A percentile compares a stretch with the other conserved stretches of the same genome.
Evolutionary conservation across 176 grass and related monocot species (phyloP).

Genomic region (Carex myosuroides): DNA sequence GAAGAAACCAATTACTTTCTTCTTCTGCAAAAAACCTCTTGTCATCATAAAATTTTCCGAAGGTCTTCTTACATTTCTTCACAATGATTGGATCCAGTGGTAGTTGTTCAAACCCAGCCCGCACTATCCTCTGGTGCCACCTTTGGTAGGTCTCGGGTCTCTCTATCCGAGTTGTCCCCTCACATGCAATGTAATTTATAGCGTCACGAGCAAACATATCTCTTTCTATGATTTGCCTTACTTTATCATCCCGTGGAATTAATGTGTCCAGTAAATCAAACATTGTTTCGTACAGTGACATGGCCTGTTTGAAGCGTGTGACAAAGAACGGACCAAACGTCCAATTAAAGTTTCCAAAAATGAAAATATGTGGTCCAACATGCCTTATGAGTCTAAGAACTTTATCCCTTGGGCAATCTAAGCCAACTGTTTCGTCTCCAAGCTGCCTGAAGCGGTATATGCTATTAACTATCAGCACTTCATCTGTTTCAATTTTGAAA

Average conservation of each 20-base stretch:
- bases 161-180: slow-evolving; percentile 30
- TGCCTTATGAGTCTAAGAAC: slow-evolving; percentile 31
- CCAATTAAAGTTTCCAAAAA: slow-evolving; percentile 28
- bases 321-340: slow-evolving; percentile 31
- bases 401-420: slow-evolving; percentile 33
- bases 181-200: slow-evolving; percentile 30
- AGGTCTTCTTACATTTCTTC: slow-evolving; percentile 26
- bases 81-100: slow-evolving; percentile 25
- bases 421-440: slow-evolving; percentile 19
- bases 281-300: slow-evolving; percentile 16
- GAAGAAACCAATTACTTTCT: slow-evolving; percentile 32
- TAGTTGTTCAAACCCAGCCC: slow-evolving; percentile 23
- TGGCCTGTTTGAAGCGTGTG: slow-evolving; percentile 29
- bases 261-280: slow-evolving; percentile 29
- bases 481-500: slow-evolving; percentile 26
- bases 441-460: slow-evolving; percentile 27
- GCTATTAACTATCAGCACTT: slow-evolving; percentile 30
- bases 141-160: slow-evolving; percentile 31
- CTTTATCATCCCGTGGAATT: slow-evolving; percentile 26
- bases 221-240: slow-evolving; percentile 24
- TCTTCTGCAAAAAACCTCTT: slow-evolving; percentile 29
- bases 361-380: slow-evolving; percentile 28
- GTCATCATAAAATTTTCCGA: slow-evolving; percentile 4
- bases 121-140: slow-evolving; percentile 31
- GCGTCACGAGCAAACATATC: slow-evolving; percentile 23